Conservation (phyloP, 768 basidiomycete species). For the Suillus paluster region DNA sequence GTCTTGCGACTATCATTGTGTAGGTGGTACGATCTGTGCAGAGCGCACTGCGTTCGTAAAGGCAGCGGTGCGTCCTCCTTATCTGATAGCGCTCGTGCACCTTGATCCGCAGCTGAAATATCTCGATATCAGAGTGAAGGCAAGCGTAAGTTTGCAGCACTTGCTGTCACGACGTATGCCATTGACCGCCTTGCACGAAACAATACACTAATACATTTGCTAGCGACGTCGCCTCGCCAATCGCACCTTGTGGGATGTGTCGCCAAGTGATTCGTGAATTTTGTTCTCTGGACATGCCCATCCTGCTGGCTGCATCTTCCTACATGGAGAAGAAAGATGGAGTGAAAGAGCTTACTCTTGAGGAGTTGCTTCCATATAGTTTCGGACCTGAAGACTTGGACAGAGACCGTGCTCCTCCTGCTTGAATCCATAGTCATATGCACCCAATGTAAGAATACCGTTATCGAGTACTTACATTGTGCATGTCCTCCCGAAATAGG, state of each 20-base stretch:
- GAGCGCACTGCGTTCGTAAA: constrained; percentile 96
- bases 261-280: constrained; percentile 92
- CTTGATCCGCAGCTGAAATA: neutral
- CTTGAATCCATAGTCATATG: neutral
- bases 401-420: neutral
- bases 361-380: constrained; percentile 77
- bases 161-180: constrained; percentile 81
- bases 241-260: constrained; percentile 94
- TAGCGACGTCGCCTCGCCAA: constrained; percentile 68
- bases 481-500: neutral
- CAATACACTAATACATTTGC: neutral
- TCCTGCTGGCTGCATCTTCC: constrained; percentile 70
- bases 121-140: constrained; percentile 72
- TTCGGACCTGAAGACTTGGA: constrained; percentile 89
- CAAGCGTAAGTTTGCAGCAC: constrained; percentile 64
- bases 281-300: constrained; percentile 72
- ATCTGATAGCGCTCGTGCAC: neutral
- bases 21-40: constrained; percentile 91
- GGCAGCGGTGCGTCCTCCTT: constrained; percentile 68
- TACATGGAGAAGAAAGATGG: constrained; percentile 50
- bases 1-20: neutral
- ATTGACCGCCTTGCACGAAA: too few species aligned
- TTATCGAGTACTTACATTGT: too few species aligned
- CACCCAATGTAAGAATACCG: neutral
- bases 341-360: constrained; percentile 68